Base-by-base conservation (phyloP, 306 rosid genomes). In the Gleditsia sinensis region DNA sequence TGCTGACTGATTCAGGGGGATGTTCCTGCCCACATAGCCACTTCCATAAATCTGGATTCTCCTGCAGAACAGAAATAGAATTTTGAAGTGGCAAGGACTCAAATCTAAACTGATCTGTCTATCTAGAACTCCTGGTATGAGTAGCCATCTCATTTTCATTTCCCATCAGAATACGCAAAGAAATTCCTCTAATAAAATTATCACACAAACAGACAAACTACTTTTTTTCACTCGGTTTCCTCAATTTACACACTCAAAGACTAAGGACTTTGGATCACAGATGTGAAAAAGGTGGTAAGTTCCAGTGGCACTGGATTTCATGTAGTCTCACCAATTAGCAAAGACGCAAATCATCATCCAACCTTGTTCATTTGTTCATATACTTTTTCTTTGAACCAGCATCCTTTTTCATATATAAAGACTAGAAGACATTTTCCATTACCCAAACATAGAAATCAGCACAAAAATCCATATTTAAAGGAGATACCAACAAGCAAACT, bases 31-130 rank as follows among this genome's bases (percentile, higher is more conserved):
- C 94, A 40, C 86, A 86, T 71, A 94, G 43, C 98, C 98, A 94
- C 78, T 76, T 89, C 98, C 96, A 94, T 62, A 94, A 80, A 83
- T 91, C 92, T 32, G 98, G 98, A 76, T 94, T 91, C 80, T 94
- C 96, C 98, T 91, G 82, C 40, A 83, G 28, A 77, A 66, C 34
- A 68, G 63, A 74, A 82, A 51, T 25, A 55, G 3, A 7, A 72
- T 36, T 61, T 71, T 71, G 9, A 69, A 50, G 20, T 40, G 69
- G 19, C 56, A 48, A 0, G 7, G 46, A 76, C 40, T 23, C 49
- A 21, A 70, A 42, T 21, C 11, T 20, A 7, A 50, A 50, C 8
- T 9, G 20, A 54, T 36, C 9, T 16, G 34, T 40, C 59, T 72
- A 40, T 16, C 49, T 7, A 19, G 51, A 66, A 65, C 39, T 28